Conservation (phyloP, 768 basidiomycete species). For the Kwoniella heveanensis region DNA sequence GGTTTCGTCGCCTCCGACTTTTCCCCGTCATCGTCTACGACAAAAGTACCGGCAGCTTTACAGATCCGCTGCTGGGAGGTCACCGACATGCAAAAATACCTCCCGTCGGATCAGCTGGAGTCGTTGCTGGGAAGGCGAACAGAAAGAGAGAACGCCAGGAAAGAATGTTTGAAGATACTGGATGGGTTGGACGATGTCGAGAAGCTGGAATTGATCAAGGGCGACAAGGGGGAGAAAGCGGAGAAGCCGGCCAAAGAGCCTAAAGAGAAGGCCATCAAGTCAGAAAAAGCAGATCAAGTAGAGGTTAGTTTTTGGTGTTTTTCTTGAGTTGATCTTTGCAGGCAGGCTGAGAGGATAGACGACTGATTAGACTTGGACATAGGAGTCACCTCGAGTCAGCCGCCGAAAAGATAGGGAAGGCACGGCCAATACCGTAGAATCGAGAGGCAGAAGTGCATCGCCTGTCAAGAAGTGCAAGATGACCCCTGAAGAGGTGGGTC, state of each 20-base stretch:
- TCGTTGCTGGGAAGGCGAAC: slow-evolving; percentile 12
- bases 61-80: slow-evolving; percentile 49
- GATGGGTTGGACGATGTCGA: slow-evolving; percentile 42
- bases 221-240: slow-evolving; percentile 32
- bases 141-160: slow-evolving; percentile 29
- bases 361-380: background rate
- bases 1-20: slow-evolving; percentile 41
- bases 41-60: slow-evolving; percentile 37
- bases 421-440: slow-evolving; percentile 40
- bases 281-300: slow-evolving; percentile 2
- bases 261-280: slow-evolving; percentile 7
- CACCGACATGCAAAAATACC: slow-evolving; percentile 27
- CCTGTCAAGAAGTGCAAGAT: slow-evolving; percentile 41
- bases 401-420: slow-evolving; percentile 38
- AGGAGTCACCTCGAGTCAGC: slow-evolving; percentile 22
- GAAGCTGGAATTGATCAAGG: slow-evolving; percentile 40
- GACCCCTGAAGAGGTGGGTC: slow-evolving; percentile 47
- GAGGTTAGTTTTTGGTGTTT: slow-evolving; percentile 7
- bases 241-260: slow-evolving; percentile 17
- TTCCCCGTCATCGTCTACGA: slow-evolving; percentile 22
- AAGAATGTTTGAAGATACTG: slow-evolving; percentile 34
- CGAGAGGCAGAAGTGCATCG: slow-evolving; percentile 38
- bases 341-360: background rate
- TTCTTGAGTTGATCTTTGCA: no score
- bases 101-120: slow-evolving; percentile 25